These are phyloP conservation scores for Antitrichia curtipendula DNA, from an alignment of 225 moss, liverwort and hornwort genomes.

Conservation along the genomic window DNA sequence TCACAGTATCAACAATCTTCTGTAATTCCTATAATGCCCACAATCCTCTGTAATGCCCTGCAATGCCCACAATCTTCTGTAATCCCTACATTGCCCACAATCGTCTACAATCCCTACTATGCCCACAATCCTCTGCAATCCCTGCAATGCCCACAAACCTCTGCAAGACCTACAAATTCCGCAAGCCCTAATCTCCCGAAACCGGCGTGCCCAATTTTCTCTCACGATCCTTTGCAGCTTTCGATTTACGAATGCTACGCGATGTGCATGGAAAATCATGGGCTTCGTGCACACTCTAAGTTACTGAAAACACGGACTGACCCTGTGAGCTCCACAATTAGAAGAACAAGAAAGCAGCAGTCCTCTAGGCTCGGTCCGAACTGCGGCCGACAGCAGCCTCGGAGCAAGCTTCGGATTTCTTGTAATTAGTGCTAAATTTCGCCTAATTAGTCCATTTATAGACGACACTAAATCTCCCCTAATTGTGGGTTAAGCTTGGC, in stretches of 20 bases:
- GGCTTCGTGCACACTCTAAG: neutral
- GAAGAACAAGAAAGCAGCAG: neutral
- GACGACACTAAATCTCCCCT: neutral
- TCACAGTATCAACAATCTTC: neutral
- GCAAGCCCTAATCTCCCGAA: neutral
- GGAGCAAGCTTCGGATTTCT: neutral
- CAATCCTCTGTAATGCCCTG: neutral
- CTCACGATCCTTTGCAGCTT: neutral
- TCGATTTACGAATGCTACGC: neutral
- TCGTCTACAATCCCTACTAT: neutral
- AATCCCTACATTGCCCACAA: neutral
- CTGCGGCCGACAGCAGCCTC: neutral
- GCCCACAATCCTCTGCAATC: neutral
- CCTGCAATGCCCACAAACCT: neutral
- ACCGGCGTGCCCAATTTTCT: neutral
- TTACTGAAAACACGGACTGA: neutral
- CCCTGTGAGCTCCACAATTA: neutral
- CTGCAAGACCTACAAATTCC: neutral
- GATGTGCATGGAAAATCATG: neutral
- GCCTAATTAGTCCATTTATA: neutral
- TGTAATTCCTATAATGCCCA: neutral
- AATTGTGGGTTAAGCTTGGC: neutral
- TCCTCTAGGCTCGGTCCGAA: neutral
- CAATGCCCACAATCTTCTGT: neutral
- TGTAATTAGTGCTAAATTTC: neutral